Percentiles rank a stretch among this genome's conserved stretches.
These are phyloP conservation scores for Cyclostephanos invisitatus DNA, from an alignment of 108 stramenopile species.

Conservation along the genomic window DNA sequence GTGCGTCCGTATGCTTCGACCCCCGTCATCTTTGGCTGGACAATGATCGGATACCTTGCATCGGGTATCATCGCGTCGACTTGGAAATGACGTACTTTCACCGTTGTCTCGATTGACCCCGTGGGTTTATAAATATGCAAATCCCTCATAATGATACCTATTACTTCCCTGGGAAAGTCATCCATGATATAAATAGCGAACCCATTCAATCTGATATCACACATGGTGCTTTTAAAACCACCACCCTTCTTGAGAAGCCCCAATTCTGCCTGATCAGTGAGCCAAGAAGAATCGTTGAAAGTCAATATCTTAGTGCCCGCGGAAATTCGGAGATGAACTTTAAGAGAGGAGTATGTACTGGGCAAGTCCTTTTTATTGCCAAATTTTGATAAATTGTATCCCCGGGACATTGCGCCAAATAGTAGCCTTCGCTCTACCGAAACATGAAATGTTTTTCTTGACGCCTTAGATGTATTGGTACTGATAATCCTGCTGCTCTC, in stretches of 20 bases:
- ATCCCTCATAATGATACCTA: constrained; percentile 39
- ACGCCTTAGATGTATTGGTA: not conserved
- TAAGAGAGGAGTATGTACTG: constrained; percentile 19
- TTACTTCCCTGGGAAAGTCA: constrained; percentile 41
- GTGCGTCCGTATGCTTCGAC: constrained; percentile 29
- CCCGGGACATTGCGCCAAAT: constrained; percentile 23
- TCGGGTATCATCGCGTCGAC: constrained; percentile 40
- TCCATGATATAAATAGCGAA: constrained; percentile 35
- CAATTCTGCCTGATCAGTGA: constrained; percentile 32
- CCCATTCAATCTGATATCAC: constrained; percentile 31
- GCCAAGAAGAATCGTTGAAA: constrained; percentile 40
- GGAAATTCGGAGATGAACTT: constrained; percentile 38
- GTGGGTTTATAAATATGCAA: constrained; percentile 31
- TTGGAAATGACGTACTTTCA: constrained; percentile 43
- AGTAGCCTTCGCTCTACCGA: not conserved
- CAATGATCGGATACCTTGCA: constrained; percentile 50
- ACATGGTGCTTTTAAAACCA: constrained; percentile 24
- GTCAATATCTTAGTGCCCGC: constrained; percentile 48
- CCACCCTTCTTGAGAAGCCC: constrained; percentile 44
- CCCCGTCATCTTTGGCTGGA: constrained; percentile 42
- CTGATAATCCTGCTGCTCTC: constrained; percentile 6
- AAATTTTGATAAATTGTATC: constrained; percentile 34
- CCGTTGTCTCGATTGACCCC: constrained; percentile 36
- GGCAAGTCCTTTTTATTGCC: constrained; percentile 36
- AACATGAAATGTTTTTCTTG: not conserved